Conservation (phyloP, 1,284 basidiomycete species). For the Irpex lacteus region DNA sequence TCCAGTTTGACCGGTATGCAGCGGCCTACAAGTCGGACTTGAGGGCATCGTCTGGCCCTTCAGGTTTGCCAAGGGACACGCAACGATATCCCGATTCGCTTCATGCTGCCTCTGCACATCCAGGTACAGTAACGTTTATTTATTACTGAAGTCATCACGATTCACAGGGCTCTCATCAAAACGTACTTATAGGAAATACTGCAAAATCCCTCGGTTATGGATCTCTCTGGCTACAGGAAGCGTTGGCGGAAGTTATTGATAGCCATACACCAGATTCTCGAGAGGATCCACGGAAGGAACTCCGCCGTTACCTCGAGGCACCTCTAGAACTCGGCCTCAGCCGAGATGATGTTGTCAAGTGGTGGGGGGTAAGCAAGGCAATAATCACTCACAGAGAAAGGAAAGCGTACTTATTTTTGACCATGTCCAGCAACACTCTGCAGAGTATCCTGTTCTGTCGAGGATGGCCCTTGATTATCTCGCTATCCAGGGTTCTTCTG, state of each 20-base stretch:
- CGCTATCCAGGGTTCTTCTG: not conserved
- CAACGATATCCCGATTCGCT: no score
- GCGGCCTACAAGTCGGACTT: no score
- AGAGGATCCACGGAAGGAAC: conserved; percentile 6
- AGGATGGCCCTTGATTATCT: conserved; percentile 8
- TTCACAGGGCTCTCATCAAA: no score
- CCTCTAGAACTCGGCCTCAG: not conserved
- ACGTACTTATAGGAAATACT: not conserved
- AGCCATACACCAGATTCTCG: not conserved
- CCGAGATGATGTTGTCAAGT: conserved; percentile 1
- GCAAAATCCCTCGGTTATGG: not conserved
- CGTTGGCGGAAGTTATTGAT: not conserved
- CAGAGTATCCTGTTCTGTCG: conserved; percentile 30
- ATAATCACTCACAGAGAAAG: not conserved
- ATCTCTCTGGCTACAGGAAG: not conserved
- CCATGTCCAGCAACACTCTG: conserved; percentile 18
- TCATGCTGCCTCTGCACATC: no score
- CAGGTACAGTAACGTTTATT: no score
- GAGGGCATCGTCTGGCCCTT: no score
- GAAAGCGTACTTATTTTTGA: not conserved
- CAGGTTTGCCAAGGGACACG: no score
- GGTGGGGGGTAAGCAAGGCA: conserved; percentile 1
- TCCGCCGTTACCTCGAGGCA: conserved; percentile 9
- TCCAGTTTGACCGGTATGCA: no score
- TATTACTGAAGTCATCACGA: not conserved